These are phyloP conservation scores for Zelonia costaricensis DNA, from an alignment of 208 protist species.

Conservation along the genomic window DNA sequence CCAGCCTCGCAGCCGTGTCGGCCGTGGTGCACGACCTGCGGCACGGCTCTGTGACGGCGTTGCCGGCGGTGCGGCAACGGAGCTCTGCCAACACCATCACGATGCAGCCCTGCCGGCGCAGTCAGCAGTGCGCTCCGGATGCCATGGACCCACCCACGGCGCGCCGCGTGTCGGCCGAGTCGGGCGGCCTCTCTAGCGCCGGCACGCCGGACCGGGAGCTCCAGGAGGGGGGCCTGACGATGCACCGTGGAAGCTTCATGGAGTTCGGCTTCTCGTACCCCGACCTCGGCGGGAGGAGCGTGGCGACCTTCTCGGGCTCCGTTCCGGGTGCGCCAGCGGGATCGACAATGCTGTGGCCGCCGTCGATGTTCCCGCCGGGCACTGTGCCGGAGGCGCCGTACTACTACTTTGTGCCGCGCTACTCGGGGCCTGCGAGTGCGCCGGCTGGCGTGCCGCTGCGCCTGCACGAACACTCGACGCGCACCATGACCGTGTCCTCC, in stretches of 20 bases:
- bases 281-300: not conserved
- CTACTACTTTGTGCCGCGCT: slow-evolving; percentile 19
- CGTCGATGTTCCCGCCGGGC: slow-evolving; percentile 7
- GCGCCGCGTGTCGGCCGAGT: slow-evolving; percentile 5
- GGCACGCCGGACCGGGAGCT: slow-evolving; percentile 16
- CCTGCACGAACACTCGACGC: slow-evolving; percentile 8
- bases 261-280: not conserved
- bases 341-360: not conserved
- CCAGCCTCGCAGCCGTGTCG: slow-evolving; percentile 27
- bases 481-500: slow-evolving; percentile 10
- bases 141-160: not conserved
- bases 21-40: slow-evolving; percentile 20
- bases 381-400: not conserved
- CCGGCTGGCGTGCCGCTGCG: slow-evolving; percentile 2
- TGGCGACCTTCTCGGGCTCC: not conserved
- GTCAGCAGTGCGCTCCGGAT: slow-evolving; percentile 1
- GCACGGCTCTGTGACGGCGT: slow-evolving; percentile 12
- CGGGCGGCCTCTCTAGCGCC: not conserved
- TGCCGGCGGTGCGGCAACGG: slow-evolving; percentile 20
- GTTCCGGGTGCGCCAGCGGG: not conserved
- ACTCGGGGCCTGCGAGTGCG: slow-evolving; percentile 5
- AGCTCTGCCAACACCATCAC: slow-evolving; percentile 14
- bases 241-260: not conserved
- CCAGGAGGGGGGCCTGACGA: not conserved
- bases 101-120: slow-evolving; percentile 27